Evolutionary conservation across 2,329 filamentous ascomycete genomes (phyloP).

Genomic region (Whalleya microplaca): DNA sequence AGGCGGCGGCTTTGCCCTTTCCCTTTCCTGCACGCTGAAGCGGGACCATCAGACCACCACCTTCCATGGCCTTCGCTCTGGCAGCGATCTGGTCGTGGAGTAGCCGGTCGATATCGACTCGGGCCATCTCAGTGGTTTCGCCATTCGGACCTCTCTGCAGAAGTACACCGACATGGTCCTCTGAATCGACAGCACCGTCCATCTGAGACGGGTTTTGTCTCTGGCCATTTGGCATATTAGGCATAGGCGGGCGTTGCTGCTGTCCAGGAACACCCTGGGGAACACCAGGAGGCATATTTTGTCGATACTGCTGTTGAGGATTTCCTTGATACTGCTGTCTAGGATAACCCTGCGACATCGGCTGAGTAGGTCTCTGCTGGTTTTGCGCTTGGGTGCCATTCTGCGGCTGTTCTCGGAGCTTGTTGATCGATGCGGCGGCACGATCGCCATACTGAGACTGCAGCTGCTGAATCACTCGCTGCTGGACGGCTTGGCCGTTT

Average conservation of each 20-base stretch:
- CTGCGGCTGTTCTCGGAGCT: constrained; percentile 48
- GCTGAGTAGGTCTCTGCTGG: constrained; percentile 31
- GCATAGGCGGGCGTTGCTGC: constrained; percentile 41
- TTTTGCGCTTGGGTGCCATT: constrained; percentile 31
- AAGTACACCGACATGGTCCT: constrained; percentile 62
- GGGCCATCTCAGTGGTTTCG: constrained; percentile 58
- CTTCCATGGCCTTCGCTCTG: constrained; percentile 71
- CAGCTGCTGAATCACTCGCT: constrained; percentile 60
- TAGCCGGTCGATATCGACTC: constrained; percentile 68
- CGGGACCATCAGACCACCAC: constrained; percentile 75
- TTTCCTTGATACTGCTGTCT: constrained; percentile 33
- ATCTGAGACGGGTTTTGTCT: constrained; percentile 61
- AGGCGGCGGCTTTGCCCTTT: constrained; percentile 39
- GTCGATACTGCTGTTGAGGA: constrained; percentile 38
- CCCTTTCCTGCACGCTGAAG: constrained; percentile 58
- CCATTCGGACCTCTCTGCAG: constrained; percentile 59
- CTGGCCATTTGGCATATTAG: constrained; percentile 48
- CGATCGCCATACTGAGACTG: constrained; percentile 64
- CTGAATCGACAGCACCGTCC: constrained; percentile 71
- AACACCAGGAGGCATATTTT: constrained; percentile 21
- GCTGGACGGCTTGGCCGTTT: constrained; percentile 48
- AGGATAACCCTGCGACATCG: constrained; percentile 29
- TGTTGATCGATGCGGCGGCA: constrained; percentile 68
- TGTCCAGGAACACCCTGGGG: no score
- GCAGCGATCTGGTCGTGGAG: constrained; percentile 71